Evolutionary conservation across 257 asterid species (phyloP).

Genomic region (Galeopsis tetrahit): DNA sequence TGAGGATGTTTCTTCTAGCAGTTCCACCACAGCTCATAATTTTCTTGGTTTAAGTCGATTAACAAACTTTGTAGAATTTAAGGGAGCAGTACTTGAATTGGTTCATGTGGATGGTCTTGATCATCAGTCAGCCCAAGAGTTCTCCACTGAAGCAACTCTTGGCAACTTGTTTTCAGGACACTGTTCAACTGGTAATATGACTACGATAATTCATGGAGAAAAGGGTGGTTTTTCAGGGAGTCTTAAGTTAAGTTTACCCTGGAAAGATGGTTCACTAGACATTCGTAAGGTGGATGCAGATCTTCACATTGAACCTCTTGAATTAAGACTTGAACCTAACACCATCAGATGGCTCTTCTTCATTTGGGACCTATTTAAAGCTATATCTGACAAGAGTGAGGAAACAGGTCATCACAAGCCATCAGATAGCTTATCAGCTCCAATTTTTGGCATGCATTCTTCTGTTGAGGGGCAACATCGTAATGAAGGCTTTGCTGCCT

Average conservation of each 20-base stretch:
- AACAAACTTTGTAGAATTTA: conserved; percentile 73
- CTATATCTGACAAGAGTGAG: conserved; percentile 46
- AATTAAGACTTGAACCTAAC: conserved; percentile 74
- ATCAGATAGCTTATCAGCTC: conserved; percentile 46
- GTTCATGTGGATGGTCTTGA: conserved; percentile 60
- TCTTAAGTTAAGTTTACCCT: conserved; percentile 80
- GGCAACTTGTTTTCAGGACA: conserved; percentile 55
- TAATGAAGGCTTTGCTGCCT: conserved; percentile 46
- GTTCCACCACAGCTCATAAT: conserved; percentile 46
- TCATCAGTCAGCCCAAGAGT: conserved; percentile 46
- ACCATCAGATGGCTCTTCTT: conserved; percentile 60
- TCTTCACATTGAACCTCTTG: conserved; percentile 77
- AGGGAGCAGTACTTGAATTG: conserved; percentile 84
- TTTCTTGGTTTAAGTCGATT: conserved; percentile 79
- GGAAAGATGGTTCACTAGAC: conserved; percentile 94
- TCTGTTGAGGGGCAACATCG: conserved; percentile 42
- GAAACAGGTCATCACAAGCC: conserved; percentile 40
- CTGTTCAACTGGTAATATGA: conserved; percentile 52
- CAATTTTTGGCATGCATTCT: conserved; percentile 48
- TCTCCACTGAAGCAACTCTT: conserved; percentile 45
- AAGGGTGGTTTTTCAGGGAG: conserved; percentile 85
- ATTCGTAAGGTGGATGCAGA: conserved; percentile 85
- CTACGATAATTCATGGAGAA: conserved; percentile 69
- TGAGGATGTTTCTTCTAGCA: conserved; percentile 61
- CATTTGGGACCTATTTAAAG: conserved; percentile 69